Evolutionary conservation across 2,329 filamentous ascomycete genomes (phyloP).

Genomic region (Paecilomyces sp.): DNA sequence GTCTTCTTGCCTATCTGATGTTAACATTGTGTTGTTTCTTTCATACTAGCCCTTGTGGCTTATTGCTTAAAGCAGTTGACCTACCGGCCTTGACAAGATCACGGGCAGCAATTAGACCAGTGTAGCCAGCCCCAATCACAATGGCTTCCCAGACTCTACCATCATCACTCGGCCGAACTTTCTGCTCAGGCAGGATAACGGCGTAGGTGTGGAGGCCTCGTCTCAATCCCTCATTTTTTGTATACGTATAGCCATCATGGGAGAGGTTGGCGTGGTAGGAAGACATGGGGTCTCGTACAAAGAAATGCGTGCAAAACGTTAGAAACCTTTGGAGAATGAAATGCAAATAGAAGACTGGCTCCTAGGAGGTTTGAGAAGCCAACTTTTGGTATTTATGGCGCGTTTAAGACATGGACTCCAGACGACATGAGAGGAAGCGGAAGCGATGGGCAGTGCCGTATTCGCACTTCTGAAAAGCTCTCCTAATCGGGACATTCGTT

Average conservation of each 20-base stretch:
- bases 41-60: background rate
- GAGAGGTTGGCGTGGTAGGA: constrained; percentile 7
- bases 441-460: too few relatives aligned
- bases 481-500: too few relatives aligned
- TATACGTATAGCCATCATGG: constrained; percentile 5
- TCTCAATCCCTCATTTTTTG: constrained; percentile 6
- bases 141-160: constrained; percentile 13
- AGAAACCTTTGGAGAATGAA: too few relatives aligned
- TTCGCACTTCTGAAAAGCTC: too few relatives aligned
- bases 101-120: constrained; percentile 22
- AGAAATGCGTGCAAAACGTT: too few relatives aligned
- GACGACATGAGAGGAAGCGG: too few relatives aligned
- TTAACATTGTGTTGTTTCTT: background rate
- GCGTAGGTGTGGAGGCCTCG: constrained; percentile 9
- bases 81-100: constrained; percentile 16
- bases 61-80: background rate
- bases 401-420: too few relatives aligned
- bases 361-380: too few relatives aligned
- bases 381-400: too few relatives aligned
- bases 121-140: constrained; percentile 25
- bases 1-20: constrained; percentile 25
- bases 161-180: background rate
- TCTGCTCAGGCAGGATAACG: constrained; percentile 7
- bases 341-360: too few relatives aligned
- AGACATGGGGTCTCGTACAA: too few relatives aligned